phyloP scores from a whole-genome alignment of 495 filamentous ascomycete genomes.

The Poronia punctata region DNA sequence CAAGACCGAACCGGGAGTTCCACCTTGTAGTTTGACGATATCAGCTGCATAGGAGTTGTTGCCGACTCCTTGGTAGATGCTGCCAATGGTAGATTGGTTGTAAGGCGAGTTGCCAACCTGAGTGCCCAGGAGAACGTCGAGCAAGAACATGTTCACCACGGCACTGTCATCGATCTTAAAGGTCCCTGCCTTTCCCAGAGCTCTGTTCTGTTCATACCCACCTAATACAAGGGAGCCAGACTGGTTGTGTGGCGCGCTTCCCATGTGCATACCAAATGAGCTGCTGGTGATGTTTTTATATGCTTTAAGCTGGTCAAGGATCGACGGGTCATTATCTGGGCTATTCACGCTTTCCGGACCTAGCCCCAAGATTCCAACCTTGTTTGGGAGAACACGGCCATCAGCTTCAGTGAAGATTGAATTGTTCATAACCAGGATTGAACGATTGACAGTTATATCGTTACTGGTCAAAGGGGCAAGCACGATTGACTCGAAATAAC shows the following conservation, averaged over 20 bases:
- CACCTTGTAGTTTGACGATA: background rate
- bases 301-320: constrained; percentile 11
- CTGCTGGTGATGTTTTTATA: constrained; percentile 29
- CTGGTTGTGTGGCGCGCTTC: constrained; percentile 30
- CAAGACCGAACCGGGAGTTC: constrained; percentile 3
- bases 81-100: constrained; percentile 8
- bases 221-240: constrained; percentile 37
- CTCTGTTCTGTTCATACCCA: constrained; percentile 37
- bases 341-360: constrained; percentile 2
- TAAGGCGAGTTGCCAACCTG: constrained; percentile 31
- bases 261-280: constrained; percentile 45
- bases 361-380: background rate
- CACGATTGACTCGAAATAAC: background rate
- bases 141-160: constrained; percentile 3
- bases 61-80: constrained; percentile 17
- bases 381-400: background rate
- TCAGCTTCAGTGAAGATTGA: background rate
- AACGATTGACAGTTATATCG: background rate
- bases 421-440: background rate
- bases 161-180: constrained; percentile 16
- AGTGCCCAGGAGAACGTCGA: constrained; percentile 32
- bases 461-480: background rate
- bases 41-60: constrained; percentile 4
- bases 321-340: background rate
- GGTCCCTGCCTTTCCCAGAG: constrained; percentile 10